Evolutionary conservation across 139 green algal genomes (phyloP), one percentile per base, ranked within the genome.

Genomic region (Asterochloris erici): DNA sequence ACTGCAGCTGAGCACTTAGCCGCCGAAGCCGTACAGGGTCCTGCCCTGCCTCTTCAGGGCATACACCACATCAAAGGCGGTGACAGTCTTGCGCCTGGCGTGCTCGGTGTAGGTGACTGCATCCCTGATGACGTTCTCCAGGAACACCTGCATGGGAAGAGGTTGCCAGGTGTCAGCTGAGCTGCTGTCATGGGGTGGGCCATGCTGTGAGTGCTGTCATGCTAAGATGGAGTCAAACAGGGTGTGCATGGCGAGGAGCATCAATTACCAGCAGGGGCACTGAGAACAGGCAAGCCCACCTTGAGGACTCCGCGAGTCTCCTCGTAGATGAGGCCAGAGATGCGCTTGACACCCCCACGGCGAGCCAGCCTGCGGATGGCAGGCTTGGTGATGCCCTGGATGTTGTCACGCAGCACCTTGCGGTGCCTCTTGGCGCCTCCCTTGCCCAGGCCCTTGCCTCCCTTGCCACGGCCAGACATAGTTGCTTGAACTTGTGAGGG

Each of bases 71-170:
- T 98, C 95, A 90, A 98, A 95, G 69, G 95, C 95, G 47, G 95
- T 98, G 63, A 98, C 95, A 63, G 95, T 98, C 94, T 98, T 98
- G 81, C 95, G 90, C 85, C 94, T 90, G 74, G 95, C 95, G 94
- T 98, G 95, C 95, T 98, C 95, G 70, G 95, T 98, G 93, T 98
- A 98, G 89, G 96, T 98, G 27, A 98, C 96, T 38, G 94, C 92
- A 84, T 98, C 95, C 79, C 95, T 90, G 87, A 96, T 93, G 61
- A 97, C 93, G 85, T 95, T 96, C 90, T 97, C 91, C 70, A 96
- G 88, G 60, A 64, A 82, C 1, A 82, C 74, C 74, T 78, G 70
- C 23, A 76, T 54, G 14, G 24, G 0, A 0, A 38, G 17, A 54
- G 38, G 2, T 54, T 54, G 38, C 38, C 38, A 54, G 38, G 6